phyloP scores from a whole-genome alignment of 2,329 filamentous ascomycete genomes.

The Epichloe sibirici region DNA sequence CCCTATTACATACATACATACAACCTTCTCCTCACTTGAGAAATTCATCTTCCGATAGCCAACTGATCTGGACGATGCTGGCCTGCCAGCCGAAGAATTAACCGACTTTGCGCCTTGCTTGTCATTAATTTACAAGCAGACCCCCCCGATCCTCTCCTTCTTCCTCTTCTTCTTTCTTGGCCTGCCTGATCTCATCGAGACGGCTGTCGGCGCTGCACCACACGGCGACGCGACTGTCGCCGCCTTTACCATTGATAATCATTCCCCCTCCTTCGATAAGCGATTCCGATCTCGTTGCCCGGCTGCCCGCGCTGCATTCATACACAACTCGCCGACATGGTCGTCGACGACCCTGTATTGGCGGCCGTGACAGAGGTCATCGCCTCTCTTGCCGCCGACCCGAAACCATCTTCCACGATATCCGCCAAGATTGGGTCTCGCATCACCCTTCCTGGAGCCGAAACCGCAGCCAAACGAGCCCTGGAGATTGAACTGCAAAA shows the following conservation, averaged over 20 bases:
- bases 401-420: slow-evolving; percentile 25
- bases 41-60: neutral
- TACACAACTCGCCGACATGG: slow-evolving; percentile 25
- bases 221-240: slow-evolving; percentile 2
- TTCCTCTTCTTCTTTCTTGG: neutral
- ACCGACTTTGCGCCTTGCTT: neutral
- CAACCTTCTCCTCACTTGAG: neutral
- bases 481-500: slow-evolving; percentile 77
- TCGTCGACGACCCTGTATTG: slow-evolving; percentile 39
- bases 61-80: slow-evolving; percentile 3
- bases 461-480: slow-evolving; percentile 61
- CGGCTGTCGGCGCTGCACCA: neutral
- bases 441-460: slow-evolving; percentile 64
- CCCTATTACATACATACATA: neutral
- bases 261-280: neutral
- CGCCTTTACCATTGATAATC: neutral
- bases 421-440: slow-evolving; percentile 32
- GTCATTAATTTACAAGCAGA: neutral
- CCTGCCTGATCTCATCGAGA: neutral
- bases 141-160: neutral
- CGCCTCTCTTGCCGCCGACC: slow-evolving; percentile 36
- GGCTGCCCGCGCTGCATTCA: slow-evolving; percentile 11
- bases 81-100: neutral
- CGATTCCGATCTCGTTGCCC: neutral
- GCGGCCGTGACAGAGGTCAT: slow-evolving; percentile 41